These are phyloP conservation scores for Solanum hybrid DNA, from an alignment of 305 asterid genomes.

Conservation along the genomic window DNA sequence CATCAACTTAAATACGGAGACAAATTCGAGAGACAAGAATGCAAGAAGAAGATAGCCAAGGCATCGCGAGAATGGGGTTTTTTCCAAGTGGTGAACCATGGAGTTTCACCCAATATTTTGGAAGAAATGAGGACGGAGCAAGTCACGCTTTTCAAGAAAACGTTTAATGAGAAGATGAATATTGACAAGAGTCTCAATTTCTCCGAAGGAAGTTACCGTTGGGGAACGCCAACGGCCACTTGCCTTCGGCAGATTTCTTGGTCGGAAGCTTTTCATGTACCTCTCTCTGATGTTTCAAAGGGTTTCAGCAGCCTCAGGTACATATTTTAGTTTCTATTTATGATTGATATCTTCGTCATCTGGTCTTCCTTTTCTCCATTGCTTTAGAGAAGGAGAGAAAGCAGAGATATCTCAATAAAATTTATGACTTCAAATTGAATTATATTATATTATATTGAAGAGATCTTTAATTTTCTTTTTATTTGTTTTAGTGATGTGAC, in stretches of 20 bases:
- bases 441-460: too few relatives aligned
- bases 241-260: conserved; percentile 53
- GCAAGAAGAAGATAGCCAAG: conserved; percentile 46
- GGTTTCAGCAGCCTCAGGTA: conserved; percentile 54
- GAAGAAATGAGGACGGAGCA: conserved; percentile 58
- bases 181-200: conserved; percentile 31
- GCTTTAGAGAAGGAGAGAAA: too few relatives aligned
- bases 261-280: conserved; percentile 86
- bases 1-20: conserved; percentile 33
- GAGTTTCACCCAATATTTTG: conserved; percentile 40
- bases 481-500: too few relatives aligned
- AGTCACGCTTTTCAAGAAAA: conserved; percentile 45
- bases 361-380: too few relatives aligned
- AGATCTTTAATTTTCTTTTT: too few relatives aligned
- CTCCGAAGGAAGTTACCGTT: conserved; percentile 58
- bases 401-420: too few relatives aligned
- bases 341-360: too few relatives aligned
- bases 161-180: conserved; percentile 45
- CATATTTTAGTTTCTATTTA: neutral
- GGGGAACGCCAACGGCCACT: conserved; percentile 78
- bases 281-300: conserved; percentile 33
- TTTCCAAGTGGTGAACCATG: conserved; percentile 75
- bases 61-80: conserved; percentile 91
- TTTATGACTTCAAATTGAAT: too few relatives aligned
- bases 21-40: conserved; percentile 29